Percentiles rank a stretch among this genome's conserved stretches.
These are phyloP conservation scores for Blastobotrys chiropterorum DNA, from an alignment of 805 yeast species.

Conservation along the genomic window DNA sequence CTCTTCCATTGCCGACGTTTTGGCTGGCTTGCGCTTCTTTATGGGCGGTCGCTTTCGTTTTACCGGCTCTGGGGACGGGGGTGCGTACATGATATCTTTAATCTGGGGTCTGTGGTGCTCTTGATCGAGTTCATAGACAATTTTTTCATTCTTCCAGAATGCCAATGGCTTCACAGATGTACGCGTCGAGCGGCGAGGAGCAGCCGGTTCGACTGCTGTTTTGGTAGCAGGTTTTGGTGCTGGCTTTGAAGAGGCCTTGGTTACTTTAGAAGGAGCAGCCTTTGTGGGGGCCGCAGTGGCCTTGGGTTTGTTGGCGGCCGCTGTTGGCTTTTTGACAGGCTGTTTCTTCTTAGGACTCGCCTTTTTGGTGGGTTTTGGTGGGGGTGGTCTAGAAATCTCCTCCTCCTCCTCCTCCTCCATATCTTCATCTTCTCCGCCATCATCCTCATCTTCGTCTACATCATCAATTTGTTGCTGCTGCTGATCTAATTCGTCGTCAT, in stretches of 20 bases:
- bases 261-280: neutral
- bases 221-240: neutral
- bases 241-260: neutral
- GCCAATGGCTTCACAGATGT: conserved; percentile 66
- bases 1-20: neutral
- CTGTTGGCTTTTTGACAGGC: too few relatives aligned
- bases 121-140: conserved; percentile 44
- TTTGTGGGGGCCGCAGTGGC: neutral
- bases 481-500: conserved; percentile 1
- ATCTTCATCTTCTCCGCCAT: conserved; percentile 3
- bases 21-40: neutral
- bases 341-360: neutral
- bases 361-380: neutral
- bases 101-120: conserved; percentile 23
- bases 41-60: neutral
- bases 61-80: conserved; percentile 7
- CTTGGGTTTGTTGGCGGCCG: neutral
- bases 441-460: conserved; percentile 1
- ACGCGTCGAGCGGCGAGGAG: conserved; percentile 53
- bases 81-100: conserved; percentile 21
- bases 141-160: conserved; percentile 77
- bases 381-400: neutral
- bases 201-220: neutral
- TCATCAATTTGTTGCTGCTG: neutral
- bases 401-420: conserved; percentile 3